Evolutionary conservation across 1,284 basidiomycete genomes (phyloP).

Genomic region (Cryptococcus amylolentus): DNA sequence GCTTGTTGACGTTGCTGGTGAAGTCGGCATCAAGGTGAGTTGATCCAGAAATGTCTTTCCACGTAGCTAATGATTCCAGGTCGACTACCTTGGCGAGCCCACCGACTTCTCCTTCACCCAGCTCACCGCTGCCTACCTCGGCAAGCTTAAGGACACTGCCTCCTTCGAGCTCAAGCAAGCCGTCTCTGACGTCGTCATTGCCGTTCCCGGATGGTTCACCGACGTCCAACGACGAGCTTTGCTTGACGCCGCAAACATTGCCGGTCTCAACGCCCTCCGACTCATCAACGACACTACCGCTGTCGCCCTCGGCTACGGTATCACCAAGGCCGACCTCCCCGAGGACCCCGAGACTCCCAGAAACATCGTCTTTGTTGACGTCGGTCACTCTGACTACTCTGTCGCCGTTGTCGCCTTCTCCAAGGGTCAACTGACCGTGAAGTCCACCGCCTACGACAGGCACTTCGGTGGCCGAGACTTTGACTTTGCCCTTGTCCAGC

Average conservation of each 20-base stretch:
- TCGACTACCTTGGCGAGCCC: conserved; percentile 78
- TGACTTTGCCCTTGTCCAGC: conserved; percentile 77
- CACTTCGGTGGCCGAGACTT: conserved; percentile 91
- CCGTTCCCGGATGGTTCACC: conserved; percentile 92
- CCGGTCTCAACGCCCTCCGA: conserved; percentile 79
- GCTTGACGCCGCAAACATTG: conserved; percentile 81
- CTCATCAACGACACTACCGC: conserved; percentile 94
- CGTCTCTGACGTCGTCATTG: conserved; percentile 86
- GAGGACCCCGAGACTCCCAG: conserved; percentile 69
- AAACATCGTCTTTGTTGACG: conserved; percentile 85
- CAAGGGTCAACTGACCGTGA: conserved; percentile 83
- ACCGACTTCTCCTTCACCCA: conserved; percentile 77
- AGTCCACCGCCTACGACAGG: conserved; percentile 79
- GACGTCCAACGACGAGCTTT: conserved; percentile 83
- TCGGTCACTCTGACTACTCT: conserved; percentile 84
- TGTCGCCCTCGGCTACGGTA: conserved; percentile 88
- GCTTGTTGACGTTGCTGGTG: conserved; percentile 74
- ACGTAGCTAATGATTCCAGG: conserved; percentile 53
- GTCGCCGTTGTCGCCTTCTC: conserved; percentile 83
- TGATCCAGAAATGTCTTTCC: background rate
- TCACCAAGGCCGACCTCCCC: conserved; percentile 92
- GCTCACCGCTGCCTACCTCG: conserved; percentile 78
- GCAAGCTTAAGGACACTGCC: conserved; percentile 81
- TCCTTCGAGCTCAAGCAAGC: conserved; percentile 74
- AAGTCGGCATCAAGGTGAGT: conserved; percentile 75